These are phyloP conservation scores for Boletus rubroflammeus DNA, from an alignment of 768 basidiomycete species.

Conservation along the genomic window DNA sequence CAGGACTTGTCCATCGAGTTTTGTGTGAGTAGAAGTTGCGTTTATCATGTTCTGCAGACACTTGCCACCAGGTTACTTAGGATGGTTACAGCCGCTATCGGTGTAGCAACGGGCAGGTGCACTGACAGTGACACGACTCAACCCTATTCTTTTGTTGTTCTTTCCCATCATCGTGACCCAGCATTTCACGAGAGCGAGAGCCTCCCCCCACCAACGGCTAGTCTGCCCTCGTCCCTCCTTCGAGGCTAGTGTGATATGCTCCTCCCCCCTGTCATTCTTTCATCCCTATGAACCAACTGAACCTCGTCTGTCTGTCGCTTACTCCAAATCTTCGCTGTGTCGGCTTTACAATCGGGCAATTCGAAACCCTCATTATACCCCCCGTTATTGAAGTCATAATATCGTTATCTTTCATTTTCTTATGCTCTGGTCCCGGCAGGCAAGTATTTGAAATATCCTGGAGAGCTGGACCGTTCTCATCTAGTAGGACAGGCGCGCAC, in stretches of 20 bases:
- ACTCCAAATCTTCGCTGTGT: conserved; percentile 70
- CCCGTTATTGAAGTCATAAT: conserved; percentile 61
- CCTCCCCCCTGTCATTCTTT: conserved; percentile 19
- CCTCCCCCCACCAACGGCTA: conserved; percentile 36
- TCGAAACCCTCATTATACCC: conserved; percentile 54
- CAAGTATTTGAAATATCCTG: conserved; percentile 29
- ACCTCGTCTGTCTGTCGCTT: conserved; percentile 62
- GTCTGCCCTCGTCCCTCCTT: conserved; percentile 42
- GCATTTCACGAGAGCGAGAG: conserved; percentile 4
- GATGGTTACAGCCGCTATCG: conserved; percentile 18
- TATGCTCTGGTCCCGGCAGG: conserved; percentile 47
- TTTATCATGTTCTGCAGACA: not conserved
- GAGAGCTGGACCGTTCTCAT: not conserved
- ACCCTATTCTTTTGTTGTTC: conserved; percentile 9
- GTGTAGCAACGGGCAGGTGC: conserved; percentile 16
- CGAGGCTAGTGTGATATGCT: conserved; percentile 34
- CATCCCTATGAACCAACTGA: conserved; percentile 37
- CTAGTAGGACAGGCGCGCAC: conserved; percentile 37
- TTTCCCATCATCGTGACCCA: conserved; percentile 28
- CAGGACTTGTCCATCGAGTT: not conserved
- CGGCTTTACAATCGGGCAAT: conserved; percentile 45
- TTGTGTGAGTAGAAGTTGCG: not conserved
- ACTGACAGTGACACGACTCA: no score
- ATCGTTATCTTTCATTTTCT: conserved; percentile 48
- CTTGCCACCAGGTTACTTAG: not conserved